A percentile compares a stretch with the other conserved stretches of the same genome.
phyloP scores from a whole-genome alignment of 2,329 filamentous ascomycete species.

The Diaporthe humulicola region DNA sequence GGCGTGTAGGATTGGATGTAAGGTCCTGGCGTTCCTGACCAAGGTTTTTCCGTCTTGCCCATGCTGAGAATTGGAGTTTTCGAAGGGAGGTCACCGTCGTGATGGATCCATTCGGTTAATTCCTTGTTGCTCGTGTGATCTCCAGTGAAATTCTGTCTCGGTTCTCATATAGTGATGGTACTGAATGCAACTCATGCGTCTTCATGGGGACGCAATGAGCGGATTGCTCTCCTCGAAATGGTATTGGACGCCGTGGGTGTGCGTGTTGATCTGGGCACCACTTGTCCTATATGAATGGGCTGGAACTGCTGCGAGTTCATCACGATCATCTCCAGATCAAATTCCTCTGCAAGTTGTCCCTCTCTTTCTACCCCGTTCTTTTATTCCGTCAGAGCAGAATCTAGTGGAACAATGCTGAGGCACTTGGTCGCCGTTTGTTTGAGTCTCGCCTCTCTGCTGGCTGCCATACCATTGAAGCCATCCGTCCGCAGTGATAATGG shows the following conservation, averaged over 20 bases:
- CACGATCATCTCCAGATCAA: not conserved
- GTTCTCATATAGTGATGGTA: not conserved
- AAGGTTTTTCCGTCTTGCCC: not conserved
- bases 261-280: not conserved
- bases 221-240: not conserved
- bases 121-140: not conserved
- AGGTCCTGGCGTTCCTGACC: not conserved
- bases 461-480: not conserved
- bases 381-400: not conserved
- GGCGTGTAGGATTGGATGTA: conserved; percentile 6
- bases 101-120: not conserved
- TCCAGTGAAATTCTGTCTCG: not conserved
- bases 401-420: not conserved
- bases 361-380: not conserved
- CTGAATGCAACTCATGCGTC: not conserved
- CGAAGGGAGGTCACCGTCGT: not conserved
- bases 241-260: not conserved
- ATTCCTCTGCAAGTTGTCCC: too few species aligned
- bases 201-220: not conserved
- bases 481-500: not conserved
- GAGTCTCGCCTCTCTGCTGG: not conserved
- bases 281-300: not conserved
- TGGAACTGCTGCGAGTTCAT: not conserved
- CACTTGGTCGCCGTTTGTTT: not conserved
- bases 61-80: not conserved